Conservation (phyloP, 768 basidiomycete genomes). For the Lentinula edodes region DNA sequence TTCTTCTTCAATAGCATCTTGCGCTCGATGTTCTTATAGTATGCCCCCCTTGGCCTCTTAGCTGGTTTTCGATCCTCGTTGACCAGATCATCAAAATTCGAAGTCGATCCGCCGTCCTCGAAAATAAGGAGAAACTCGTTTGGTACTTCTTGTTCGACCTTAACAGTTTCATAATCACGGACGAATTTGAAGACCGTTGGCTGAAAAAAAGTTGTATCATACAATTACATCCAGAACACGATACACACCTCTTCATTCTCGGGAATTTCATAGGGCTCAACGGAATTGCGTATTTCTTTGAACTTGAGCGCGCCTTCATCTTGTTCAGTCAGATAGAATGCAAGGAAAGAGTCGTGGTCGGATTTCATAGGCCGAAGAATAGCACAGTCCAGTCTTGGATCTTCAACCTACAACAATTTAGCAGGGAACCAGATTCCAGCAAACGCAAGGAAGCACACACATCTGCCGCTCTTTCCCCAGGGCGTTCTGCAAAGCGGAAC, state of each 20-base stretch:
- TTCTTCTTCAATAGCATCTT: constrained; percentile 87
- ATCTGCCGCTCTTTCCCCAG: constrained; percentile 70
- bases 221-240: not conserved
- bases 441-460: constrained; percentile 31
- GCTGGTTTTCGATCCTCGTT: constrained; percentile 14
- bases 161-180: constrained; percentile 84
- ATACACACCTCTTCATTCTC: constrained; percentile 50
- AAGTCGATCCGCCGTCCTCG: constrained; percentile 46
- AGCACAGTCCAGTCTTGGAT: constrained; percentile 80
- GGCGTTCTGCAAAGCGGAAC: constrained; percentile 80
- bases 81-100: constrained; percentile 28
- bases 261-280: constrained; percentile 39
- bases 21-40: constrained; percentile 85
- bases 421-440: not conserved
- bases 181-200: constrained; percentile 70
- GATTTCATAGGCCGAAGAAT: constrained; percentile 84
- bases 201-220: constrained; percentile 23
- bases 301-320: constrained; percentile 65
- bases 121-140: constrained; percentile 80
- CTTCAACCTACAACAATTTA: constrained; percentile 45
- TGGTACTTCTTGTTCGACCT: constrained; percentile 80
- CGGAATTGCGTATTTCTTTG: constrained; percentile 47
- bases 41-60: constrained; percentile 57
- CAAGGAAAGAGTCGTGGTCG: constrained; percentile 83
- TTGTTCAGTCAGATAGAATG: constrained; percentile 76